Evolutionary conservation across 345 rosid species (phyloP).

Genomic region (Corymbia maculata): DNA sequence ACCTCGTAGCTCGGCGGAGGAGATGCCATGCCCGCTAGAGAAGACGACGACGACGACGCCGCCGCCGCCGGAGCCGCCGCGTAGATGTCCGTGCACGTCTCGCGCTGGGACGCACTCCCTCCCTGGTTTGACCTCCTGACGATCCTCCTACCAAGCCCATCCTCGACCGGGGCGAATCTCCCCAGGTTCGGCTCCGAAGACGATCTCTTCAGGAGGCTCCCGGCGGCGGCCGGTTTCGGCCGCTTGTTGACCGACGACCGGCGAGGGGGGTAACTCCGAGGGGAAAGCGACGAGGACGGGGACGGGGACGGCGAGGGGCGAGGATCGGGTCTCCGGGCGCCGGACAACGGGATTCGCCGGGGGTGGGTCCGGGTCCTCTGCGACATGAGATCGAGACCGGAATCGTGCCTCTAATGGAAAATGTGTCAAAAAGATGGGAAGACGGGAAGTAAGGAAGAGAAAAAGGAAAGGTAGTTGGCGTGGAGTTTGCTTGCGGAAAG

Average conservation of each 20-base stretch:
- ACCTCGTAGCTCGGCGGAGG: neutral
- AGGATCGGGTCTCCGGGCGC: neutral
- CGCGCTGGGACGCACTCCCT: neutral
- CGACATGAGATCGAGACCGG: neutral
- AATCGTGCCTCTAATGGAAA: neutral
- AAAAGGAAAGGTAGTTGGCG: neutral
- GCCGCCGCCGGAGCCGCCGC: neutral
- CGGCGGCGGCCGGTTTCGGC: neutral
- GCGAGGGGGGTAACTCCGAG: neutral
- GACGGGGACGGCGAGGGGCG: neutral
- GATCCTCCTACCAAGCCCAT: neutral
- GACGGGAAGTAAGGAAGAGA: neutral
- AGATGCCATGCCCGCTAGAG: neutral
- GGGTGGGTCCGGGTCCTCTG: neutral
- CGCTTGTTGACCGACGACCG: neutral
- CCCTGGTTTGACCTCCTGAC: neutral
- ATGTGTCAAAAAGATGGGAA: neutral
- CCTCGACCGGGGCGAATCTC: neutral
- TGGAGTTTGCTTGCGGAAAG: neutral
- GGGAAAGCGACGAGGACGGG: neutral
- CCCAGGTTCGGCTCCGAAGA: neutral
- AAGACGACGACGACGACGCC: neutral
- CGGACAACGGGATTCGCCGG: neutral
- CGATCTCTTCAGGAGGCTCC: neutral
- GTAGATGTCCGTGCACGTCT: neutral